Conservation (phyloP, 805 yeast genomes). For the Priceomyces carsonii region DNA sequence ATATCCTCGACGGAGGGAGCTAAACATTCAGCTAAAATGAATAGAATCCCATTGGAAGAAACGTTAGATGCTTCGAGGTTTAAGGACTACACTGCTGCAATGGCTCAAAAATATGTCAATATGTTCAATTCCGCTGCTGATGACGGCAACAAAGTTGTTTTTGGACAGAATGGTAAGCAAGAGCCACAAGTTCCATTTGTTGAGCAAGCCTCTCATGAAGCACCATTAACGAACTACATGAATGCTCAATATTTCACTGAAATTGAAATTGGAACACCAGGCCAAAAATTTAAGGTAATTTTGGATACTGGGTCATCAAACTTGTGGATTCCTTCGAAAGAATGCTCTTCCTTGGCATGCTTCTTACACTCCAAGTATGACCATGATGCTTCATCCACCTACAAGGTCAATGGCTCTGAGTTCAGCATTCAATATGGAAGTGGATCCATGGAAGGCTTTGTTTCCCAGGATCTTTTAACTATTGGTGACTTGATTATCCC, state of each 20-base stretch:
- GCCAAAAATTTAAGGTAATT: slow-evolving; percentile 89
- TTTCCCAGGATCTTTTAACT: slow-evolving; percentile 79
- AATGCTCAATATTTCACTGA: slow-evolving; percentile 97
- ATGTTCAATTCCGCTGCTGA: slow-evolving; percentile 39
- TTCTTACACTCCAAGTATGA: slow-evolving; percentile 91
- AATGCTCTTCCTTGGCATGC: slow-evolving; percentile 93
- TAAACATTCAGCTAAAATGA: slow-evolving; percentile 55
- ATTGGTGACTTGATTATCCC: slow-evolving; percentile 85
- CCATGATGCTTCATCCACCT: slow-evolving; percentile 77
- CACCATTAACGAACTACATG: slow-evolving; percentile 88
- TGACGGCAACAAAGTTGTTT: slow-evolving; percentile 21
- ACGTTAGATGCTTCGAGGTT: slow-evolving; percentile 52
- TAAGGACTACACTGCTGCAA: slow-evolving; percentile 53
- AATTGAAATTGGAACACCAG: slow-evolving; percentile 88
- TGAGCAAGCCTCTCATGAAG: slow-evolving; percentile 47
- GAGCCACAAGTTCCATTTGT: slow-evolving; percentile 46
- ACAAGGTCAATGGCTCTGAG: slow-evolving; percentile 81
- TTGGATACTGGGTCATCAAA: slow-evolving; percentile 97
- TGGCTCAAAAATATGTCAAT: slow-evolving; percentile 62
- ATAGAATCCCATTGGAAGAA: slow-evolving; percentile 59
- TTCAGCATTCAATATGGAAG: slow-evolving; percentile 90
- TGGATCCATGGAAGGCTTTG: slow-evolving; percentile 89
- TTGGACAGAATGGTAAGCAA: slow-evolving; percentile 15
- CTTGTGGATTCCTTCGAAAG: slow-evolving; percentile 91
- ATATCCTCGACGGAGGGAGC: slow-evolving; percentile 49